Evolutionary conservation across 352 stramenopile species (phyloP).

Genomic region (Globisporangium nunn): DNA sequence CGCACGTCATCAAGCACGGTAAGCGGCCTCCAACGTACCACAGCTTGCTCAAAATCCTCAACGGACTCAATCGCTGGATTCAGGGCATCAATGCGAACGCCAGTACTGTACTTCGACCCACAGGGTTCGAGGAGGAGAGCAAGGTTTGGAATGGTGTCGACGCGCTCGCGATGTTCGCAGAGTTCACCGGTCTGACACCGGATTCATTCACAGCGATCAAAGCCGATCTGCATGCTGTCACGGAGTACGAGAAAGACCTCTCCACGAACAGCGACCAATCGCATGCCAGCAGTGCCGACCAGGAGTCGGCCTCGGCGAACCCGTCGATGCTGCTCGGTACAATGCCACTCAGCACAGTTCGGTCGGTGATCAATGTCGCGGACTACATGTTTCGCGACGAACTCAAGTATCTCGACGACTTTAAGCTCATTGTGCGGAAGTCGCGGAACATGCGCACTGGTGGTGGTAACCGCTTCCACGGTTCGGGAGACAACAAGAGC

Average conservation of each 20-base stretch:
- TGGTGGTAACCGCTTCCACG: slow-evolving; percentile 12
- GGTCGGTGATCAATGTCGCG: slow-evolving; percentile 56
- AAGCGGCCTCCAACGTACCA: slow-evolving; percentile 35
- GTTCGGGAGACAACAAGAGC: slow-evolving; percentile 14
- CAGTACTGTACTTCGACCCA: slow-evolving; percentile 34
- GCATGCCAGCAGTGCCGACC: slow-evolving; percentile 13
- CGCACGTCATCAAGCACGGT: slow-evolving; percentile 55
- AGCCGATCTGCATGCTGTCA: slow-evolving; percentile 34
- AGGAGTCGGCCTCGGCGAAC: slow-evolving; percentile 14
- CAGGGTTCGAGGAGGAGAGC: slow-evolving; percentile 67
- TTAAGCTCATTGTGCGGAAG: slow-evolving; percentile 61
- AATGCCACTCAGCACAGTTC: slow-evolving; percentile 46
- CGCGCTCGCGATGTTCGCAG: slow-evolving; percentile 61
- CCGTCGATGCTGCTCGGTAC: slow-evolving; percentile 29
- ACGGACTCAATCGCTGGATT: slow-evolving; percentile 56
- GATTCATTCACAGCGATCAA: slow-evolving; percentile 39
- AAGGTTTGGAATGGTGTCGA: slow-evolving; percentile 60
- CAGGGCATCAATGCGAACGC: slow-evolving; percentile 34
- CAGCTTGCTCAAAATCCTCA: slow-evolving; percentile 52
- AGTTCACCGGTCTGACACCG: slow-evolving; percentile 47
- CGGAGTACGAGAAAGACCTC: slow-evolving; percentile 53
- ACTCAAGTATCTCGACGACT: slow-evolving; percentile 78
- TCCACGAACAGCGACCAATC: slow-evolving; percentile 16
- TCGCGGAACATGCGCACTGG: slow-evolving; percentile 13
- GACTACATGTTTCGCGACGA: slow-evolving; percentile 80